Conservation (phyloP, 2,329 filamentous ascomycete genomes). For the Parascedosporium putredinis region DNA sequence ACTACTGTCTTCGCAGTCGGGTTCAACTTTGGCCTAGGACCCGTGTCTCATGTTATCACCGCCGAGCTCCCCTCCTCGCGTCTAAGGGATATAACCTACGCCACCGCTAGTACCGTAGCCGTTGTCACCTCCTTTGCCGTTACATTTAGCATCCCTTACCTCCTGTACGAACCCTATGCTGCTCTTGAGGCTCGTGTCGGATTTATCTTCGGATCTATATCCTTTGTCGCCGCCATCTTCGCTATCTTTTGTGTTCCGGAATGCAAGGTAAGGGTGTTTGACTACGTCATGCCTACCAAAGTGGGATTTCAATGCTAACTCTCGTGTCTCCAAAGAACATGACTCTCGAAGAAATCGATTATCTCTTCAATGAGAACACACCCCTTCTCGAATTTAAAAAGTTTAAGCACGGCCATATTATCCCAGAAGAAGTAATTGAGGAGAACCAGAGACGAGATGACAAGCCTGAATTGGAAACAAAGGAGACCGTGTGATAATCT, state of each 20-base stretch:
- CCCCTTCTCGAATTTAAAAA: background rate
- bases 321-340: background rate
- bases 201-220: conserved; percentile 20
- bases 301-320: background rate
- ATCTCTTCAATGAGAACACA: background rate
- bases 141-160: conserved; percentile 26
- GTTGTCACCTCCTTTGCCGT: conserved; percentile 21
- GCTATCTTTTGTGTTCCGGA: conserved; percentile 14
- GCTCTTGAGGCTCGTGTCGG: conserved; percentile 24
- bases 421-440: background rate
- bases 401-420: background rate
- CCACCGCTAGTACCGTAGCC: conserved; percentile 19
- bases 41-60: conserved; percentile 23
- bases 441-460: background rate
- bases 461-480: background rate
- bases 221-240: conserved; percentile 12
- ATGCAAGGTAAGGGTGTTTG: conserved; percentile 9
- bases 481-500: too few relatives aligned
- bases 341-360: background rate
- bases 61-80: conserved; percentile 22
- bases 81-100: conserved; percentile 21
- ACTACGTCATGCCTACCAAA: background rate
- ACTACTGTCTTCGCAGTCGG: conserved; percentile 20
- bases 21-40: conserved; percentile 23
- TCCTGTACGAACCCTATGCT: conserved; percentile 23